A percentile compares a stretch with the other conserved stretches of the same genome.
Conservation (phyloP, 2,329 filamentous ascomycete species). For the Ceratocystis alfenasii region DNA sequence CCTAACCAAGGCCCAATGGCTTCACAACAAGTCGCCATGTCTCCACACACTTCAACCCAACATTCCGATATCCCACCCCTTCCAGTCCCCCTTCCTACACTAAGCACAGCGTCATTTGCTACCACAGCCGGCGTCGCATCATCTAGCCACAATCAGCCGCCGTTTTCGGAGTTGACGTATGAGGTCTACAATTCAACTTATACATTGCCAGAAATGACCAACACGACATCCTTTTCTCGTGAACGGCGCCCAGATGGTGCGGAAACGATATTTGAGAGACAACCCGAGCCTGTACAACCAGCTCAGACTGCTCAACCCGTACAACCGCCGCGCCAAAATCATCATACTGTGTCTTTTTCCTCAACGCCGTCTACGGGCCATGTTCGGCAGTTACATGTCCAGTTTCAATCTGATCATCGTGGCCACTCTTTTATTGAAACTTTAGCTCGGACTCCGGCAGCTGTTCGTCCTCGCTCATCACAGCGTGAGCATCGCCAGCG, state of each 20-base stretch:
- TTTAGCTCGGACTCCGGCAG: neutral
- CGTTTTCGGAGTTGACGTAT: neutral
- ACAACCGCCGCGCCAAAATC: neutral
- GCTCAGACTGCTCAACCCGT: neutral
- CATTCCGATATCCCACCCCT: neutral
- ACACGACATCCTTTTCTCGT: neutral
- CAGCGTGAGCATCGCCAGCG: conserved; percentile 2
- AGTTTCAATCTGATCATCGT: neutral
- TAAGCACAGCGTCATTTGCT: neutral
- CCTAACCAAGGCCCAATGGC: neutral
- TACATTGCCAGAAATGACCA: neutral
- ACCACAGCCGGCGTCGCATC: neutral
- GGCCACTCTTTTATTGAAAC: neutral
- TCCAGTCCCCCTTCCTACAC: neutral
- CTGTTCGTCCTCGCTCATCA: neutral
- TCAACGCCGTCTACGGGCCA: neutral
- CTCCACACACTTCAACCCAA: neutral
- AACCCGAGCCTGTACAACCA: neutral
- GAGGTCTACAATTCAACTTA: neutral
- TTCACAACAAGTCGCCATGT: neutral
- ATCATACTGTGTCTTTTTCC: neutral
- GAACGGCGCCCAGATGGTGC: neutral
- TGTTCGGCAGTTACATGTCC: neutral
- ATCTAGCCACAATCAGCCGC: neutral
- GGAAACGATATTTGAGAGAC: neutral